phyloP scores from a whole-genome alignment of 1,284 basidiomycete species.

The Trametes hirsuta region DNA sequence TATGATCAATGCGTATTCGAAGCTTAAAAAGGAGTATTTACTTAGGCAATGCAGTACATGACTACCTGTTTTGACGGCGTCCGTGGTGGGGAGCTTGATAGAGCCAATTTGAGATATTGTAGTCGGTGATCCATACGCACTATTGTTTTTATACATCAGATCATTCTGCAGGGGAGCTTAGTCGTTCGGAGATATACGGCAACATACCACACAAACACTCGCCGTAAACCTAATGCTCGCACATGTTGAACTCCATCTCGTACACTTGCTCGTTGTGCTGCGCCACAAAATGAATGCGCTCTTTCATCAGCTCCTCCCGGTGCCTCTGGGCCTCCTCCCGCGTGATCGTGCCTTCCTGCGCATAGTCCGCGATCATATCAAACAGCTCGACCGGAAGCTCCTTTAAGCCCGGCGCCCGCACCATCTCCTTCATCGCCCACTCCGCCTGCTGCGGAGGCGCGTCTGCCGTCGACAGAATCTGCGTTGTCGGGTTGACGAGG shows the following conservation, averaged over 20 bases:
- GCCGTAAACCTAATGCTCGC: conserved; percentile 1
- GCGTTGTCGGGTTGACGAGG: conserved; percentile 31
- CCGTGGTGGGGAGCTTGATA: no score
- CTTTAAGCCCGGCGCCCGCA: neutral
- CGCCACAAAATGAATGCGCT: conserved; percentile 12
- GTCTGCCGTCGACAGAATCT: conserved; percentile 5
- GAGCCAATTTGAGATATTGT: no score
- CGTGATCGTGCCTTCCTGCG: neutral
- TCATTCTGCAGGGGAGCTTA: no score
- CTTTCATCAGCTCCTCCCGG: conserved; percentile 17
- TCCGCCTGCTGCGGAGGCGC: conserved; percentile 7
- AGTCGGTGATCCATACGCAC: no score
- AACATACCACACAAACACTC: no score
- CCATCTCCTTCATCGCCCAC: conserved; percentile 7
- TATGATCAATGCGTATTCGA: no score
- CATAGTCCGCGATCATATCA: conserved; percentile 4
- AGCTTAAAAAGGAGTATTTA: no score
- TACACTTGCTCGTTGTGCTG: conserved; percentile 10
- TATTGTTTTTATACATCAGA: no score
- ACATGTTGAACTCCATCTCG: conserved; percentile 23
- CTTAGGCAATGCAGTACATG: no score
- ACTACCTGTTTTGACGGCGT: no score
- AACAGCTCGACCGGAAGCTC: conserved; percentile 13
- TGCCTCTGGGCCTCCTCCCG: conserved; percentile 16
- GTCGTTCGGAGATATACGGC: no score